Conservation (phyloP, 495 filamentous ascomycete genomes). For the Aspergillus hancockii region DNA sequence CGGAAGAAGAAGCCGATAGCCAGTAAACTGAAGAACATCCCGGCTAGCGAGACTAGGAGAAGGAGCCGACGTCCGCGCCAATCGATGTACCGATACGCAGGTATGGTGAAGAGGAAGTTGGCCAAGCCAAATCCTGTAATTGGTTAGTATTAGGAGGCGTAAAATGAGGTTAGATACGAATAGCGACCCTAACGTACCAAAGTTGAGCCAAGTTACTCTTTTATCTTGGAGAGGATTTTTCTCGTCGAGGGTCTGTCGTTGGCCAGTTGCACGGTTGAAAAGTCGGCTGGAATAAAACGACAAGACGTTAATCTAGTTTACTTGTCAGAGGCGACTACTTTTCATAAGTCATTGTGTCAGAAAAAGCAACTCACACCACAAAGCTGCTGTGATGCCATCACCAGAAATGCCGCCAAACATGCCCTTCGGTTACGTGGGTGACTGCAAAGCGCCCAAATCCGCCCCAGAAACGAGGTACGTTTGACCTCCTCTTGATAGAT, state of each 20-base stretch:
- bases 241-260: constrained; percentile 12
- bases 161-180: neutral
- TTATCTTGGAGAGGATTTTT: neutral
- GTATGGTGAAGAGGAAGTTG: constrained; percentile 33
- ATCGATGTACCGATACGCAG: constrained; percentile 29
- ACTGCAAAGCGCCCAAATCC: constrained; percentile 46
- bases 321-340: neutral
- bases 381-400: constrained; percentile 76
- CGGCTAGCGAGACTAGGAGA: constrained; percentile 26
- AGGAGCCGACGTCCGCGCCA: constrained; percentile 27
- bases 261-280: constrained; percentile 61
- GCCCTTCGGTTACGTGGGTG: constrained; percentile 63
- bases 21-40: constrained; percentile 25
- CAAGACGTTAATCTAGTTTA: constrained; percentile 62
- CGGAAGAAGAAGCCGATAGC: constrained; percentile 21
- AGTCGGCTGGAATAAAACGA: constrained; percentile 71
- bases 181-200: constrained; percentile 58
- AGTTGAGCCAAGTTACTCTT: constrained; percentile 56
- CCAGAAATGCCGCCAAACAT: constrained; percentile 57
- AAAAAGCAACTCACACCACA: constrained; percentile 47
- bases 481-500: constrained; percentile 18
- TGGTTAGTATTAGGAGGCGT: constrained; percentile 10
- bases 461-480: constrained; percentile 5
- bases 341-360: neutral
- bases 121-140: constrained; percentile 24